Conservation (phyloP, 257 asterid species). For the Solanum sejunctum region DNA sequence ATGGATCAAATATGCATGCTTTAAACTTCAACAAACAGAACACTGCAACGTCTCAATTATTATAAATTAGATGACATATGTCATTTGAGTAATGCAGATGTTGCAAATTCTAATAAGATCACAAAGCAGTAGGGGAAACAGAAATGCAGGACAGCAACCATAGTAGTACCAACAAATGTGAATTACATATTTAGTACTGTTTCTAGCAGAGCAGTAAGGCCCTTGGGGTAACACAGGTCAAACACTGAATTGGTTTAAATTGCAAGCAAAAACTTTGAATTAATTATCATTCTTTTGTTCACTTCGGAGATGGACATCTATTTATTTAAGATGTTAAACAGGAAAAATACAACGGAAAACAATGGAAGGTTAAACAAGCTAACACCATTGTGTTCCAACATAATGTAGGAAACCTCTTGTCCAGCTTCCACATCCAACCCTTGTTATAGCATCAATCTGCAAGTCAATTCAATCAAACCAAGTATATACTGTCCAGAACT, state of each 20-base stretch:
- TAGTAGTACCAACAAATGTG: not conserved
- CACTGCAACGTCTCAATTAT: not conserved
- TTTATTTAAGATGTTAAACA: not conserved
- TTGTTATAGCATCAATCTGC: not conserved
- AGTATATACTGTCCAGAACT: constrained; percentile 80
- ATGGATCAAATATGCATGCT: not conserved
- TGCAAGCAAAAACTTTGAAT: not conserved
- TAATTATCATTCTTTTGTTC: not conserved
- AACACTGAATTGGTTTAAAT: not conserved
- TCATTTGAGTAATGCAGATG: not conserved
- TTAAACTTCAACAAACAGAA: not conserved
- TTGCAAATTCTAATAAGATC: not conserved
- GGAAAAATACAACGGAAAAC: not conserved
- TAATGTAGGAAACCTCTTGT: not conserved
- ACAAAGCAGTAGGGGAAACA: not conserved
- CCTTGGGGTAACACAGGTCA: not conserved
- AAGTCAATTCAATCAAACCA: constrained; percentile 34
- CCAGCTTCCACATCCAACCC: not conserved
- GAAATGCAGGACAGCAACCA: not conserved
- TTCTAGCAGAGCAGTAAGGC: not conserved
- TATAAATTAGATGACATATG: not conserved
- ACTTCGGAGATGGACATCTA: not conserved
- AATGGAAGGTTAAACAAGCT: not conserved
- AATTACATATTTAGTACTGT: not conserved
- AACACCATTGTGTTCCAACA: not conserved